Conservation (phyloP, 805 yeast species). For the Aciculoconidium aculeatum region DNA sequence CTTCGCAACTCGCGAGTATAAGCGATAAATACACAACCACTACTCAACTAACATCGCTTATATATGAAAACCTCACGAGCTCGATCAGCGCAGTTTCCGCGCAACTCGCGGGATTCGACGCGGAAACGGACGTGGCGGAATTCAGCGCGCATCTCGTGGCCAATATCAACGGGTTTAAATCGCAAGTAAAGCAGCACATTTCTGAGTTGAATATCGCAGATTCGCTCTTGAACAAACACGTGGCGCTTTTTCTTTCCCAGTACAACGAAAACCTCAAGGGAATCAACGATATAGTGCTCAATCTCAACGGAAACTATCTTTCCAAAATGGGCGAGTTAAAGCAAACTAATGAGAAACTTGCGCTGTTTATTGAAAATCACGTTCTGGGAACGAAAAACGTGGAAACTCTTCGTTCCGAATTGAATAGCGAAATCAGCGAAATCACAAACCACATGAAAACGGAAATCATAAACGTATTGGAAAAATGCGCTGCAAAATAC, state of each 20-base stretch:
- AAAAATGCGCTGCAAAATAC: too few species aligned
- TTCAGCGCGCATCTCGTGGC: not conserved
- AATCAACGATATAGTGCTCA: constrained; percentile 3
- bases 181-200: constrained; percentile 4
- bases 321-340: constrained; percentile 4
- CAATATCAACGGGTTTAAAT: constrained; percentile 2
- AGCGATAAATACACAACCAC: constrained; percentile 10
- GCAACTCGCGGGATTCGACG: constrained; percentile 2
- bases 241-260: constrained; percentile 8
- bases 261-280: constrained; percentile 7
- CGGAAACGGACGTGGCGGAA: not conserved
- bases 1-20: constrained; percentile 7
- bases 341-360: constrained; percentile 5
- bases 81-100: constrained; percentile 7
- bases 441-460: too few species aligned
- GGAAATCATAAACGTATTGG: too few species aligned
- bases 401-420: too few species aligned
- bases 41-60: constrained; percentile 8
- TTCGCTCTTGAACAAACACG: constrained; percentile 5
- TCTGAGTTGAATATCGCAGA: constrained; percentile 6
- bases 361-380: constrained; percentile 4
- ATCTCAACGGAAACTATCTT: constrained; percentile 4
- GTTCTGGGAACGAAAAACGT: too few species aligned
- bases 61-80: constrained; percentile 8
- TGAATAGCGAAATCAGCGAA: too few species aligned